phyloP scores from a whole-genome alignment of 2,329 filamentous ascomycete species.

The Beauveria sp. region DNA sequence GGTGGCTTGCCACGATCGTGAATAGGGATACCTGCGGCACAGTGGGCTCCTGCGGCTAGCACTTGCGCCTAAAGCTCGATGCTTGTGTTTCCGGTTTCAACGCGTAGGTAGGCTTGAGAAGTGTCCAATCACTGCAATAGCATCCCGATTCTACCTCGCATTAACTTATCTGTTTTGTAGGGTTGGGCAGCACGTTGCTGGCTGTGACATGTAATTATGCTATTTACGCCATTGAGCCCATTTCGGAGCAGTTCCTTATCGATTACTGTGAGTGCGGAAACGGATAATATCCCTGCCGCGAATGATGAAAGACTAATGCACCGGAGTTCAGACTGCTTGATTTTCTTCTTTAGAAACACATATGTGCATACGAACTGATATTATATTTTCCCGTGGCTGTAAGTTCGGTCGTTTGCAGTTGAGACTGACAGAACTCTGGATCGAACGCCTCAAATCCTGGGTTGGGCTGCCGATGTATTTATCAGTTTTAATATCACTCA shows the following conservation, averaged over 20 bases:
- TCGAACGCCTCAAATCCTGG: no score
- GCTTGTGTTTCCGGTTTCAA: neutral
- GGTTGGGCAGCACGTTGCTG: neutral
- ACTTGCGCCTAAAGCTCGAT: neutral
- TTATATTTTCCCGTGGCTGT: no score
- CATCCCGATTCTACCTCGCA: neutral
- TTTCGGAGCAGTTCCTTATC: neutral
- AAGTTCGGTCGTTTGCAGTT: no score
- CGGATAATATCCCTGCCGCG: neutral
- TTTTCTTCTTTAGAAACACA: no score
- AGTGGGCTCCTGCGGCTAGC: neutral
- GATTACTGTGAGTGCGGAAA: slow-evolving; percentile 1
- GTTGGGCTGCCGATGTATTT: no score
- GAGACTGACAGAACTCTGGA: no score
- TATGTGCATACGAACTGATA: no score
- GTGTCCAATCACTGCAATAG: neutral
- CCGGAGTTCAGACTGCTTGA: no score
- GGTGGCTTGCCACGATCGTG: neutral
- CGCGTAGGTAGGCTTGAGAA: neutral
- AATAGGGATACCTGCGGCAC: neutral
- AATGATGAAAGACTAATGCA: no score
- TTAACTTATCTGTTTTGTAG: neutral
- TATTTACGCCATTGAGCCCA: neutral
- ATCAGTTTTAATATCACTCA: no score
- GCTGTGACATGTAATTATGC: neutral